Percentiles rank a stretch among this genome's conserved stretches.
These are phyloP conservation scores for Erysimum pusillum DNA, from an alignment of 441 rosid species.

Conservation along the genomic window DNA sequence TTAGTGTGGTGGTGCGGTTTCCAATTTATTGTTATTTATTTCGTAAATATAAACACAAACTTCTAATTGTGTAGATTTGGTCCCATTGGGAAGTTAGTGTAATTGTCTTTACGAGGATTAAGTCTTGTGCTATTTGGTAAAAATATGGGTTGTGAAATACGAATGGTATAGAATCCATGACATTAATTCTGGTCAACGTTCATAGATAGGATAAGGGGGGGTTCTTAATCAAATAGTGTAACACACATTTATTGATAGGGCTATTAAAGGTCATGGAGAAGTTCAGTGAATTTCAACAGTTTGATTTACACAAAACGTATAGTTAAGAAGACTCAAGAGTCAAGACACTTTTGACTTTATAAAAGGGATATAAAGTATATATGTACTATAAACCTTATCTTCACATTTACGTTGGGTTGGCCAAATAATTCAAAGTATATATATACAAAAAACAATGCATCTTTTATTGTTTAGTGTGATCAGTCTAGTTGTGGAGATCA, in stretches of 20 bases:
- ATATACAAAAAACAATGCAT: background rate
- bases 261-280: conserved; percentile 26
- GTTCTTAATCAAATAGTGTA: conserved; percentile 19
- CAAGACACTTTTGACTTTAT: conserved; percentile 37
- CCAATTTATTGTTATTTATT: background rate
- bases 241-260: conserved; percentile 34
- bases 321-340: background rate
- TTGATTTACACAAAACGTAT: background rate
- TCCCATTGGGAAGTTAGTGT: background rate
- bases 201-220: background rate
- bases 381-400: conserved; percentile 16
- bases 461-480: conserved; percentile 14
- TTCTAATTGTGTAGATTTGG: conserved; percentile 5
- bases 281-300: conserved; percentile 19
- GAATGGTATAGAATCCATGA: background rate
- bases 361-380: conserved; percentile 4
- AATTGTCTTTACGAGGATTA: too few species aligned
- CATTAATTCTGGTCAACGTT: conserved; percentile 13
- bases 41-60: background rate
- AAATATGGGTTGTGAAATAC: background rate
- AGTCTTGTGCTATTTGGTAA: background rate
- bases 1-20: conserved; percentile 43
- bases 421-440: conserved; percentile 23
- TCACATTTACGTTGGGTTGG: conserved; percentile 34
- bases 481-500: background rate